A percentile compares a stretch with the other conserved stretches of the same genome.
These are phyloP conservation scores for Colletotrichum costaricense DNA, from an alignment of 2,329 filamentous ascomycete species.

Conservation along the genomic window DNA sequence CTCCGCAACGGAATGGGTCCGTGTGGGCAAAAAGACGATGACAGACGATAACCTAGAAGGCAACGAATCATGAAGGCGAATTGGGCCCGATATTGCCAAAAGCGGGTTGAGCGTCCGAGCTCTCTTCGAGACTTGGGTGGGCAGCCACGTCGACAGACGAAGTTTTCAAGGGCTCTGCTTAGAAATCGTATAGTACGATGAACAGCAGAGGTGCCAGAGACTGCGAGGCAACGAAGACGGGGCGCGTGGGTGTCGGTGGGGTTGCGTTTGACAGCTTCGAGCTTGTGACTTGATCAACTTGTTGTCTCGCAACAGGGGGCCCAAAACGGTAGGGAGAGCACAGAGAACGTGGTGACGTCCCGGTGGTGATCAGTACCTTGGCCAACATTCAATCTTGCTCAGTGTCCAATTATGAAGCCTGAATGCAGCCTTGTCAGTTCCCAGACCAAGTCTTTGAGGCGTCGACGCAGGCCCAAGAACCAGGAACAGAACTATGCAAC, in stretches of 20 bases:
- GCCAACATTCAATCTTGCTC: neutral
- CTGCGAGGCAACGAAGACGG: slow-evolving; percentile 26
- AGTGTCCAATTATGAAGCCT: neutral
- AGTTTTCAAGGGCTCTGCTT: slow-evolving; percentile 17
- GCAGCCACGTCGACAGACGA: slow-evolving; percentile 18
- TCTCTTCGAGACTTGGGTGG: neutral
- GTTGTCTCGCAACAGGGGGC: neutral
- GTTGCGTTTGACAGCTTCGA: neutral
- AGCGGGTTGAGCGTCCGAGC: neutral
- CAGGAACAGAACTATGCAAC: neutral
- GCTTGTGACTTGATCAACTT: neutral
- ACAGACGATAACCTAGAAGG: neutral
- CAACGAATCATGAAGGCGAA: slow-evolving; percentile 8
- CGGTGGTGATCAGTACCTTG: neutral
- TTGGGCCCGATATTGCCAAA: neutral
- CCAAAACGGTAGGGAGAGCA: neutral
- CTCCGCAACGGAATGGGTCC: neutral
- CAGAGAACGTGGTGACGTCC: neutral
- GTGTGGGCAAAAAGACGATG: neutral
- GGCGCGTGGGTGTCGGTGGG: slow-evolving; percentile 2
- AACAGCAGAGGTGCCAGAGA: slow-evolving; percentile 2
- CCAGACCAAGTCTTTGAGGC: neutral
- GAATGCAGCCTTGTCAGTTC: neutral
- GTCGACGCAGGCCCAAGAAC: neutral
- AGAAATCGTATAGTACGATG: slow-evolving; percentile 32